Conservation (phyloP, 768 basidiomycete genomes). For the Rhizopogon salebrosus region DNA sequence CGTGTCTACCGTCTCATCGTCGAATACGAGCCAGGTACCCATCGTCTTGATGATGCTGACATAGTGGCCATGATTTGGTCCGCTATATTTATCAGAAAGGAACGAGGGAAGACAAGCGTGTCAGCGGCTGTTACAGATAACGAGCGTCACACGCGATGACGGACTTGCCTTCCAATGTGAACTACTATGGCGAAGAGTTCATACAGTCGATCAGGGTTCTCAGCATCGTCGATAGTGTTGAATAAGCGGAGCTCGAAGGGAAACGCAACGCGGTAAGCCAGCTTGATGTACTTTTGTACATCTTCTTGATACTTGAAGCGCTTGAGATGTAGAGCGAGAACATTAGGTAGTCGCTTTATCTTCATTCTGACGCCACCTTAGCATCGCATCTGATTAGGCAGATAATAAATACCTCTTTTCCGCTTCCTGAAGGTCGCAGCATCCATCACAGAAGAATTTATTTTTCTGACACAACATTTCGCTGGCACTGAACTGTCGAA, state of each 20-base stretch:
- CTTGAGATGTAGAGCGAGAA: conserved; percentile 94
- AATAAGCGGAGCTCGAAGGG: conserved; percentile 92
- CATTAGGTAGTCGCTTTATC: conserved; percentile 92
- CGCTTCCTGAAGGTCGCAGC: conserved; percentile 95
- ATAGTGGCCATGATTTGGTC: conserved; percentile 98
- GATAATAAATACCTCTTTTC: conserved; percentile 74
- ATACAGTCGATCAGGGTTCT: conserved; percentile 89
- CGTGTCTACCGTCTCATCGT: conserved; percentile 88
- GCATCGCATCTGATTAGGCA: neutral
- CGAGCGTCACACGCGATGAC: conserved; percentile 8
- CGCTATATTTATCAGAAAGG: conserved; percentile 42
- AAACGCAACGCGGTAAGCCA: conserved; percentile 95
- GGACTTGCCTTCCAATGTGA: conserved; percentile 95
- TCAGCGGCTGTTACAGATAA: conserved; percentile 8
- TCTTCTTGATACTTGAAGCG: conserved; percentile 99
- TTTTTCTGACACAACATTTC: conserved; percentile 98
- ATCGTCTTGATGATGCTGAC: conserved; percentile 88
- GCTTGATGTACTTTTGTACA: conserved; percentile 84
- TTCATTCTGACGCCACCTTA: conserved; percentile 72
- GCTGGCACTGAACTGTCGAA: conserved; percentile 93
- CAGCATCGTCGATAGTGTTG: conserved; percentile 93
- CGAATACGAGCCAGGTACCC: conserved; percentile 87
- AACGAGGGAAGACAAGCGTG: conserved; percentile 10
- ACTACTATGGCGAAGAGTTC: conserved; percentile 95
- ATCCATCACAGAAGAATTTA: conserved; percentile 97